These are phyloP conservation scores for Solanum peruvianum DNA, from an alignment of 257 asterid species.

Conservation along the genomic window DNA sequence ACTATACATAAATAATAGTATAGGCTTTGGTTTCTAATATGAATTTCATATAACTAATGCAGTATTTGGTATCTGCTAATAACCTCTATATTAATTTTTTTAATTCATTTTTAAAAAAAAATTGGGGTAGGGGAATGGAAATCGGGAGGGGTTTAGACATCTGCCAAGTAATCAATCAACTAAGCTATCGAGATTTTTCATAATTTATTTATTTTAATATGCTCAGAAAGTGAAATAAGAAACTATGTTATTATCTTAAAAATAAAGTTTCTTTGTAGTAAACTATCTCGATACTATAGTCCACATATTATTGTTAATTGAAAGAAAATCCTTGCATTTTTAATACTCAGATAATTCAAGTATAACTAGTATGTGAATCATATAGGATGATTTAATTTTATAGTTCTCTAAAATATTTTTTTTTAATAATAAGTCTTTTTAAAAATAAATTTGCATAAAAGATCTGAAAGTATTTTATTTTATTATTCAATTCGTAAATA, in stretches of 20 bases:
- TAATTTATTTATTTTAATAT: neutral
- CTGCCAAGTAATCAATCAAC: no score
- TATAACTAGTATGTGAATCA: neutral
- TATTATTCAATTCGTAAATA: no score
- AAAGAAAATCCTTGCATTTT: neutral
- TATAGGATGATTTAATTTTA: neutral
- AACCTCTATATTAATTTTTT: neutral
- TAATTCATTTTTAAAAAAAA: no score
- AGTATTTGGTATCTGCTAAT: neutral
- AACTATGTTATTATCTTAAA: neutral
- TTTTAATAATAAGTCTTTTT: neutral
- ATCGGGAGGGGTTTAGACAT: no score
- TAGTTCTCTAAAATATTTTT: neutral
- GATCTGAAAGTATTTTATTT: no score
- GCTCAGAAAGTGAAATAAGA: neutral
- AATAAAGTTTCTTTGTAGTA: neutral
- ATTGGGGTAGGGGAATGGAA: no score
- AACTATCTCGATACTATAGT: neutral
- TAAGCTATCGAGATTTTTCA: neutral
- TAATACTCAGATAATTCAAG: neutral
- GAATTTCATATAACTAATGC: neutral
- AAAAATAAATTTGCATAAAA: neutral
- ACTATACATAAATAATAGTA: neutral
- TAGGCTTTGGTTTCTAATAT: neutral
- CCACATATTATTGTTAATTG: neutral